Base-by-base conservation (phyloP, 78 protist species). In the Anaeramoeba flamelloides region DNA sequence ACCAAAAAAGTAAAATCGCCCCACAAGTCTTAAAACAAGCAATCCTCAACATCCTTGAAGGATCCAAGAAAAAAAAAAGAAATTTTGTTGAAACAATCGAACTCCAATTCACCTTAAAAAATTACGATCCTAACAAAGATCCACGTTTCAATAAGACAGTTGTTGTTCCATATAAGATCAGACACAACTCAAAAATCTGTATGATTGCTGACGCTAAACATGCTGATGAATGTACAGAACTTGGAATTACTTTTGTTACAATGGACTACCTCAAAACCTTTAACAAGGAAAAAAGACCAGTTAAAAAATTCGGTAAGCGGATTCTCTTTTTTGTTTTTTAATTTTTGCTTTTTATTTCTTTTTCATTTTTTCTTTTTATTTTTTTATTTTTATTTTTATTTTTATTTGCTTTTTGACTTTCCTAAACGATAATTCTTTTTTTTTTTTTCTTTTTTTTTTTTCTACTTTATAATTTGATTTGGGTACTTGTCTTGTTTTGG, bases 91-190 rank as follows among this genome's bases (percentile, higher is more conserved):
- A 98, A 91, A 89, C 99, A 34, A 80, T 98, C 74, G 99, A 98
- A 88, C 92, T 98, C 75, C 99, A 96, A 90, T 79, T 89, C 3
- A 93, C 77, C 40, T 93, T 98, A 41, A 97, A 96, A 95, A 93
- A 95, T 92, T 95, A 93, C 94, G 99, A 97, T 82, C 92, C 98
- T 87, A 85, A 87, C 83, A 93, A 90, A 89, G 99, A 96, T 94
- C 96, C 94, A 92, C 99, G 99, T 89, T 97, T 98, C 97, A 79
- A 87, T 65, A 99, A 99, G 79, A 78, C 93, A 76, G 4, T 88
- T 39, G 41, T 37, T 75, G 83, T 87, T 32, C 92, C 88, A 26
- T 76, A 69, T 85, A 37, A 75, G 77, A 74, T 86, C 30, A 82
- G 87, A 79, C 89, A 86, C 39, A 82, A 76, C 77, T 74, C 87